Evolutionary conservation across 208 protist species (phyloP).

Genomic region (Balamuthia mandrillaris): DNA sequence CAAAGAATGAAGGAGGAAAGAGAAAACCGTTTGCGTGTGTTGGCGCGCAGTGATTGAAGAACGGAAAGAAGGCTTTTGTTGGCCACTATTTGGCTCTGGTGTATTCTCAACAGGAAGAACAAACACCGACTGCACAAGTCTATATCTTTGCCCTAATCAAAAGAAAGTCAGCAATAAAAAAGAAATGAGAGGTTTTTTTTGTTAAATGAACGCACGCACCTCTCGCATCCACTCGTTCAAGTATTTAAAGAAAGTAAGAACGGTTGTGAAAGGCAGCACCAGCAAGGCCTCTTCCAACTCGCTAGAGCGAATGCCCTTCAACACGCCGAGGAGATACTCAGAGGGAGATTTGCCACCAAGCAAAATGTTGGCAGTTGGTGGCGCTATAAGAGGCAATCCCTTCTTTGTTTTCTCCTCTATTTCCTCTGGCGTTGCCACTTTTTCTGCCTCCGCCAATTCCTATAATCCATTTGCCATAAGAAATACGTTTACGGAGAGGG

Average conservation of each 20-base stretch:
- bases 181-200: slow-evolving; percentile 1
- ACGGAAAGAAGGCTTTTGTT: not conserved
- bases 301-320: slow-evolving; percentile 47
- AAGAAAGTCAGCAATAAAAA: slow-evolving; percentile 43
- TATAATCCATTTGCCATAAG: not conserved
- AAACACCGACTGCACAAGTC: not conserved
- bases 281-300: slow-evolving; percentile 71
- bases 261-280: slow-evolving; percentile 61
- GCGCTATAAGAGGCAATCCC: not conserved
- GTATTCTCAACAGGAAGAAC: not conserved
- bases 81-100: slow-evolving; percentile 44
- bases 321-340: slow-evolving; percentile 49
- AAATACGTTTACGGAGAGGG: not conserved
- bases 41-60: slow-evolving; percentile 14
- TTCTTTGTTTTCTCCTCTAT: not conserved
- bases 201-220: not conserved
- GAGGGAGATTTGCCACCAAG: slow-evolving; percentile 31
- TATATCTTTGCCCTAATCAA: slow-evolving; percentile 39
- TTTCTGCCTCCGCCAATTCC: not conserved
- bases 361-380: slow-evolving; percentile 5
- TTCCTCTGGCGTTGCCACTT: not conserved
- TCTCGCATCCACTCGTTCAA: slow-evolving; percentile 31
- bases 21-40: not conserved
- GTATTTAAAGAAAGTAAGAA: slow-evolving; percentile 47
- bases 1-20: not conserved